Evolutionary conservation across 164 flowering plant species (phyloP), one percentile per base, ranked within the genome.

Genomic region (Stephania japonica): DNA sequence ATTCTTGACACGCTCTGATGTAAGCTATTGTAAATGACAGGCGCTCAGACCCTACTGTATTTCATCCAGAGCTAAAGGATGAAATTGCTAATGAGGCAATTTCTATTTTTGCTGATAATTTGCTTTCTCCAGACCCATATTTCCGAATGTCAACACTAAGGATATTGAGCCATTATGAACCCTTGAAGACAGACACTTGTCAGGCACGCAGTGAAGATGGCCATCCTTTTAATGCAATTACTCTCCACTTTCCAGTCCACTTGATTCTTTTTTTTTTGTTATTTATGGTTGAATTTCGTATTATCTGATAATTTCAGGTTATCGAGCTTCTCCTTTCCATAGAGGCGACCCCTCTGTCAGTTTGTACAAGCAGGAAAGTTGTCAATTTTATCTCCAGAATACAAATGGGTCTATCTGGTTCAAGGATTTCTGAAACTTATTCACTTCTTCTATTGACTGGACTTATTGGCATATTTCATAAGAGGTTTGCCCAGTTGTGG

Each of bases 401-500:
- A 78, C 90, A 93, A 79, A 87, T 76, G 90, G 82, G 42, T 32
- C 78, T 93, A 9, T 78, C 89, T 78, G 76, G 84, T 77, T 87
- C 75, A 64, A 84, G 85, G 80, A 73, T 90, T 67, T 62, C 87
- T 73, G 90, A 89, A 71, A 72, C 72, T 70, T 87, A 88, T 81
- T 49, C 86, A 18, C 83, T 88, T 4, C 75, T 86, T 79, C 76
- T 86, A 65, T 79, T 93, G 71, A 82, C 81, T 83, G 97, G 95
- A 69, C 76, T 89, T 47, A 74, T 96, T 80, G 99, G 99, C 42
- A 80, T 96, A n/a, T 79, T 96, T 66, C 86, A 91, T 73, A 96
- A 87, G 75, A 89, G 93, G 11, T 93, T 93, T 79, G 83, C 82
- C 66, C 78, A 80, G 80, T 71, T 88, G n/a, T 90, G 95, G 92